Percentiles rank a stretch among this genome's conserved stretches.
Conservation (phyloP, 2,329 filamentous ascomycete species). For the Aureobasidium sp. region DNA sequence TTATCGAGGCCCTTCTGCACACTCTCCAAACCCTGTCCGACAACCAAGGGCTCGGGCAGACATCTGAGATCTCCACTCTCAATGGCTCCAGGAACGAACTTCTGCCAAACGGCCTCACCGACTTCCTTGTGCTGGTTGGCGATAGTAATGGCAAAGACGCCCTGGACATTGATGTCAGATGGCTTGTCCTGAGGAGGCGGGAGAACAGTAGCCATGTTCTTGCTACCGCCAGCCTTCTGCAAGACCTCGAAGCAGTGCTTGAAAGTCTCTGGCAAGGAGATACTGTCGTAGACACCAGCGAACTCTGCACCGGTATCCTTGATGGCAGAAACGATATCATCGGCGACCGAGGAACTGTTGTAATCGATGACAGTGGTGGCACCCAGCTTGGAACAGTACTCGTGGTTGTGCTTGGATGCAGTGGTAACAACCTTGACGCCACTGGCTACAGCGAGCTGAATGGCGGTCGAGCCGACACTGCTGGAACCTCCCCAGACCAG, state of each 20-base stretch:
- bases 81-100: constrained; percentile 26
- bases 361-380: constrained; percentile 27
- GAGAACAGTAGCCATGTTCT: constrained; percentile 13
- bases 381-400: constrained; percentile 23
- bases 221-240: constrained; percentile 13
- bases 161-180: constrained; percentile 19
- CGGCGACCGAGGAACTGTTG: constrained; percentile 22
- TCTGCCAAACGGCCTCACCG: constrained; percentile 24
- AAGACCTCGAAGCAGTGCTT: constrained; percentile 13
- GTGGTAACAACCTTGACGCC: constrained; percentile 27
- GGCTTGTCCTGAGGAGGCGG: constrained; percentile 19
- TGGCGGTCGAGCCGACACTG: constrained; percentile 25
- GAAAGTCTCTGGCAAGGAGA: constrained; percentile 14
- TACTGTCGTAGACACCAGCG: constrained; percentile 34
- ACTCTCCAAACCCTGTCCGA: constrained; percentile 30
- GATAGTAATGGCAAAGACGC: constrained; percentile 19
- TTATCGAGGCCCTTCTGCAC: constrained; percentile 30
- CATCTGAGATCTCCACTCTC: constrained; percentile 21
- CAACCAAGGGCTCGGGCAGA: constrained; percentile 28
- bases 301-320: constrained; percentile 30
- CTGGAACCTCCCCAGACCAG: constrained; percentile 29
- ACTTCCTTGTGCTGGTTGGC: constrained; percentile 17
- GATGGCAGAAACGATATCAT: constrained; percentile 32
- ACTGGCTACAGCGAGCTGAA: constrained; percentile 28
- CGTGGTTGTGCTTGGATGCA: constrained; percentile 25